A percentile compares a stretch with the other conserved stretches of the same genome.
phyloP scores from a whole-genome alignment of 1,284 basidiomycete genomes.

The Austroboletus rostrupii region DNA sequence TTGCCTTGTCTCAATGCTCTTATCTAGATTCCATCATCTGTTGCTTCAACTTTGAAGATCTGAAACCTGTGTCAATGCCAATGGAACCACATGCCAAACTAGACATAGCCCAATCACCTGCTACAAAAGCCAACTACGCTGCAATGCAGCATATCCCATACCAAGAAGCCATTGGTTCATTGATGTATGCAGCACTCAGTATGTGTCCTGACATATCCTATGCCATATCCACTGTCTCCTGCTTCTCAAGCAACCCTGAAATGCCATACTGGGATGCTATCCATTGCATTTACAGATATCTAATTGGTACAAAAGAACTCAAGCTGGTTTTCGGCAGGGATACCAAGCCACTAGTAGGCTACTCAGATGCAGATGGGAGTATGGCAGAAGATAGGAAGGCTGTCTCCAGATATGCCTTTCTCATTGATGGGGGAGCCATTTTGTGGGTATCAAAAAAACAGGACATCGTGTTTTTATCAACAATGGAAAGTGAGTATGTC shows the following conservation, averaged over 20 bases:
- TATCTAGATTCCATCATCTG: conserved; percentile 27
- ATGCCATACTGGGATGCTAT: too few species aligned
- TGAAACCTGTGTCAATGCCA: conserved; percentile 21
- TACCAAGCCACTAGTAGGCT: too few species aligned
- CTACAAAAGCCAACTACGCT: not conserved
- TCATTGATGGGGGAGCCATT: not conserved
- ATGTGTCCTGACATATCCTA: conserved; percentile 33
- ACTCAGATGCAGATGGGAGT: too few species aligned
- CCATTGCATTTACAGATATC: too few species aligned
- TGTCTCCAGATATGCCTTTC: not conserved
- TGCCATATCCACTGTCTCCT: conserved; percentile 5
- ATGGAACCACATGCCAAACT: conserved; percentile 24
- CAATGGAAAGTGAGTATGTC: not conserved
- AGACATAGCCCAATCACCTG: not conserved
- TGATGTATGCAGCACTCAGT: conserved; percentile 26
- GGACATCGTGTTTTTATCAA: not conserved
- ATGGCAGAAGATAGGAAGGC: not conserved
- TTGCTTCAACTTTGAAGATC: conserved; percentile 18
- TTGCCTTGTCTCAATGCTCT: conserved; percentile 21
- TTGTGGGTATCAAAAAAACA: not conserved
- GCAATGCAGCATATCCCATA: conserved; percentile 15
- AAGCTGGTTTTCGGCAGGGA: too few species aligned
- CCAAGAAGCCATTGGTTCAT: too few species aligned
- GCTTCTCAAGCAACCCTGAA: too few species aligned
- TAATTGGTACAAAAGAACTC: too few species aligned